Percentiles rank a stretch among this genome's conserved stretches.
phyloP scores from a whole-genome alignment of 257 asterid genomes.

The Schizonepeta tenuifolia region DNA sequence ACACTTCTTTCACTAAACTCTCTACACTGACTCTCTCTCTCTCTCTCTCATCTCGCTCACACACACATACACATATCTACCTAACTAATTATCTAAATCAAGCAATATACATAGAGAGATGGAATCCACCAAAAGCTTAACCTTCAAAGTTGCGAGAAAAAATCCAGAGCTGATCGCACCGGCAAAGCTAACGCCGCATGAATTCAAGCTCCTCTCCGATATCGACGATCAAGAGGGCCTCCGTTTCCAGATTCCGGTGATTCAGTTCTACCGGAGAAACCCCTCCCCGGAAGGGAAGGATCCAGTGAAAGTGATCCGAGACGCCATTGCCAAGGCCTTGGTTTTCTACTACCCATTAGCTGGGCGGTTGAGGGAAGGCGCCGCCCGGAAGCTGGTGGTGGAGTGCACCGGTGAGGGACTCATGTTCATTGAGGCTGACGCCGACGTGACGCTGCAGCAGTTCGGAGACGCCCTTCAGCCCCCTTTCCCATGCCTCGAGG shows the following conservation, averaged over 20 bases:
- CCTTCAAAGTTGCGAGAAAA: conserved; percentile 54
- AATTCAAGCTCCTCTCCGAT: conserved; percentile 60
- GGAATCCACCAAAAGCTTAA: conserved; percentile 34
- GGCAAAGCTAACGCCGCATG: conserved; percentile 64
- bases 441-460: conserved; percentile 54
- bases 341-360: conserved; percentile 79
- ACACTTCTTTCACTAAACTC: too few relatives aligned
- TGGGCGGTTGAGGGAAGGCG: conserved; percentile 60
- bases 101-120: conserved; percentile 26
- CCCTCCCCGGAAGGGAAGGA: conserved; percentile 41
- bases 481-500: conserved; percentile 68
- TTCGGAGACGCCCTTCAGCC: conserved; percentile 68
- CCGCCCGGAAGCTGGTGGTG: conserved; percentile 62
- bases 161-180: conserved; percentile 61
- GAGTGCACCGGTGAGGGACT: conserved; percentile 80
- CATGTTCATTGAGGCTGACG: conserved; percentile 63
- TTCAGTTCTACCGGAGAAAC: conserved; percentile 52
- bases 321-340: conserved; percentile 55
- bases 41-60: neutral
- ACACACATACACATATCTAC: too few relatives aligned
- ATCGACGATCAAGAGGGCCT: conserved; percentile 70
- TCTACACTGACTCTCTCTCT: neutral
- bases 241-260: conserved; percentile 63
- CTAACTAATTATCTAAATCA: neutral
- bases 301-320: conserved; percentile 54